phyloP scores from a whole-genome alignment of 2,329 filamentous ascomycete species.

The Ophiostoma quercus region DNA sequence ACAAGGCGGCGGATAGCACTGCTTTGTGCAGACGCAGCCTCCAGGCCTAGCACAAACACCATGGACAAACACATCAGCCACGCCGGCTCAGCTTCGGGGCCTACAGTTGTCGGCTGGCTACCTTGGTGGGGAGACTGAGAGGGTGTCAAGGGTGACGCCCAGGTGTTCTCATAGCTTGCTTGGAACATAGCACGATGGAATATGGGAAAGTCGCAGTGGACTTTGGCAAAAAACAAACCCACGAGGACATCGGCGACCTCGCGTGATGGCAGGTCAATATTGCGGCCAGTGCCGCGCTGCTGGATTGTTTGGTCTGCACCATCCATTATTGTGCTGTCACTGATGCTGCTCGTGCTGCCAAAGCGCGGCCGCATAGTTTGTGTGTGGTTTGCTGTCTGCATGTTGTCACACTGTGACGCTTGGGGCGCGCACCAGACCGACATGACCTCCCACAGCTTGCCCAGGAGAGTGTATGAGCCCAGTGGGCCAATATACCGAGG shows the following conservation, averaged over 20 bases:
- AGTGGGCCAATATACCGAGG: conserved; percentile 26
- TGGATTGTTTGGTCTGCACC: conserved; percentile 9
- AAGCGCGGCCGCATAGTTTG: conserved; percentile 13
- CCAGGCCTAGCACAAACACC: conserved; percentile 28
- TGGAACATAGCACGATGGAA: conserved; percentile 27
- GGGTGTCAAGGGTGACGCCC: conserved; percentile 10
- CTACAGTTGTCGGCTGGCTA: neutral
- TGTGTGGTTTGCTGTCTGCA: conserved; percentile 21
- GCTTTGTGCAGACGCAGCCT: conserved; percentile 20
- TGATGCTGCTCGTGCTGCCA: conserved; percentile 15
- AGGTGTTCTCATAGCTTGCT: conserved; percentile 26
- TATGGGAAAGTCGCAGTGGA: conserved; percentile 28
- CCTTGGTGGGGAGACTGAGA: neutral
- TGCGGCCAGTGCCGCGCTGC: neutral
- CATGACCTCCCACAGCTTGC: conserved; percentile 25
- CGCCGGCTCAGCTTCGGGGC: conserved; percentile 24
- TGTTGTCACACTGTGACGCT: conserved; percentile 12
- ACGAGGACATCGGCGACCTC: conserved; percentile 27
- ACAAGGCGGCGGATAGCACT: conserved; percentile 17
- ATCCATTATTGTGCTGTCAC: conserved; percentile 11
- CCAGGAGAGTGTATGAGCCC: conserved; percentile 26
- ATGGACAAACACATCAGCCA: conserved; percentile 28
- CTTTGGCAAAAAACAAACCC: conserved; percentile 24
- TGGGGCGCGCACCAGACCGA: conserved; percentile 16
- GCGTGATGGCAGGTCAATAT: conserved; percentile 25